Evolutionary conservation across 306 rosid species (phyloP), one percentile per base, ranked within the genome.

Genomic region (Dalbergia cultrata): DNA sequence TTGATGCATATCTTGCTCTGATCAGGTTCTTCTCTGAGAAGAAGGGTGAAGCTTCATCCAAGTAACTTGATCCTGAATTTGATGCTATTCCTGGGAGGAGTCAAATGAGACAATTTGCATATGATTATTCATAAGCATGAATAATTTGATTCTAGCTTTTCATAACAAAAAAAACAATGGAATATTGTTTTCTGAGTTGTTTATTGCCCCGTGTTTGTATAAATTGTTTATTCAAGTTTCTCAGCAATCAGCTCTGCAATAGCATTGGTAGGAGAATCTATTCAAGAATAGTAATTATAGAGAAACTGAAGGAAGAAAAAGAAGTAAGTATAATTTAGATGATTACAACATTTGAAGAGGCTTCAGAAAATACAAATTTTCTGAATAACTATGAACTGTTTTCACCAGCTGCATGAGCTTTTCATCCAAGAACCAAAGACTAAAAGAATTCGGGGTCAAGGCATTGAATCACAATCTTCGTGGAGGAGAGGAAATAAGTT

Each of bases 1-100:
- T 69, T 43, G 31, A 17, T 71, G 63, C 43, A 10, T 26, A 26
- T 71, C 19, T 53, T 75, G 57, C 21, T 43, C 6, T 33, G 6
- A 3, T 45, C 63, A 92, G 97, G 85, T 87, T 88, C 84, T 81
- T 90, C 72, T 70, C 90, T 22, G 69, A 72, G 74, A 89, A 89
- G 86, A 86, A 90, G 82, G 87, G 76, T 9, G 74, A 87, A 79
- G 75, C 88, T 86, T 81, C 70, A 45, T 58, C 94, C 13, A 67
- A 81, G 82, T 87, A 79, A 80, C 57, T 50, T 52, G 60, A 66
- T 52, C 80, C 77, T 72, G 19, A 60, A 35, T 49, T 49, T 82
- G 26, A 44, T 37, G 14, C 35, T 54, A 41, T 43, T 18, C 1
- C 11, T 3, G 21, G 59, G 60, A 50, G 50, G 45, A 12, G 59